Evolutionary conservation across 352 stramenopile genomes (phyloP), one percentile per base, ranked within the genome.

Genomic region (Globisporangium polare): DNA sequence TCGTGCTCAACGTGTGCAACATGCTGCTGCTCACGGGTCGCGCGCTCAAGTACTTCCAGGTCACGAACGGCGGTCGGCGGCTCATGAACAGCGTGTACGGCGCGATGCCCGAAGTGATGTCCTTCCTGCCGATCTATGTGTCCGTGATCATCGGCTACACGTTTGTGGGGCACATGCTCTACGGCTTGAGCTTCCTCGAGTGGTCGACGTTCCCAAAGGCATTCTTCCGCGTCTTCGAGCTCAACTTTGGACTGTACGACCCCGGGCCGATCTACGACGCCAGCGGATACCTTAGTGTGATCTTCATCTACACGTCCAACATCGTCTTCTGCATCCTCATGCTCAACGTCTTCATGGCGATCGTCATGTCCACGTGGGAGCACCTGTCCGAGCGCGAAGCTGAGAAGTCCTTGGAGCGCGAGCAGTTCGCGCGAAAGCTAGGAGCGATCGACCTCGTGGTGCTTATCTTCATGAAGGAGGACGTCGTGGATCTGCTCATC

Each of bases 321-420:
- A 64, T 81, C 37, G 76, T 89, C 5, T 89, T 89, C 54, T 88
- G 77, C 58, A 89, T 89, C 58, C 76, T 89, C 58, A 86, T 89
- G 80, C 74, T 89, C 42, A 89, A 89, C 50, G 72, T 89, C 1
- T 89, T 89, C 59, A 89, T 89, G 80, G 80, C 80, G 20, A 89
- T 89, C 59, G 77, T 89, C 52, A 88, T 89, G 78, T 86, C 70
- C 43, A 89, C 78, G 27, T 88, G 80, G 80, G 77, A 89, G 31
- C 66, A 78, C 0, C 68, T 86, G 20, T 74, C 70, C 0, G 80
- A 88, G n/a, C 63, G 75, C 37, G 80, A 89, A 63, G 61, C 67
- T 18, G 76, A 84, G 15, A 78, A 75, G 9, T 68, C 74, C 4
- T 65, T 62, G 37, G 80, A 89, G 54, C 73, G 73, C 20, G 65